Evolutionary conservation across 1,139 yeast genomes (phyloP).

Genomic region (Hanseniaspora uvarum): DNA sequence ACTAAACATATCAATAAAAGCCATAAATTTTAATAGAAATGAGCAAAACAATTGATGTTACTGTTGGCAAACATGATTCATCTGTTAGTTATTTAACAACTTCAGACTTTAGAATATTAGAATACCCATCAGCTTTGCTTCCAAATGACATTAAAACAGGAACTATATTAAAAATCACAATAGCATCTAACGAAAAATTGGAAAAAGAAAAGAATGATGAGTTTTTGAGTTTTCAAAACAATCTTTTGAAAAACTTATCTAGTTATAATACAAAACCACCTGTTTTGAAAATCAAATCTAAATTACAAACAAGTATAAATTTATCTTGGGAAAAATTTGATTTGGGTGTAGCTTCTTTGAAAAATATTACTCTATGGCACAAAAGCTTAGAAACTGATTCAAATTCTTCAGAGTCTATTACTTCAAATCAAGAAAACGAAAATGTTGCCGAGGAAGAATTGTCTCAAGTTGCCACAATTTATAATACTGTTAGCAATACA

Average conservation of each 20-base stretch:
- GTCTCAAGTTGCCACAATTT: slow-evolving; percentile 4
- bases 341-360: slow-evolving; percentile 72
- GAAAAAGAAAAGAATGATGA: slow-evolving; percentile 51
- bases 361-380: slow-evolving; percentile 66
- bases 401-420: neutral
- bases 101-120: slow-evolving; percentile 86
- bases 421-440: slow-evolving; percentile 53
- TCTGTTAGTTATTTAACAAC: slow-evolving; percentile 84
- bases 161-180: slow-evolving; percentile 76
- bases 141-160: slow-evolving; percentile 92
- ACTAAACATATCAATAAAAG: neutral
- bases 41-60: slow-evolving; percentile 50
- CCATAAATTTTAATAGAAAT: too few relatives aligned
- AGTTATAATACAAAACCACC: slow-evolving; percentile 64
- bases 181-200: slow-evolving; percentile 67
- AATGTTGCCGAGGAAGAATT: slow-evolving; percentile 41
- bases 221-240: slow-evolving; percentile 61
- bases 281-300: slow-evolving; percentile 56
- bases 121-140: slow-evolving; percentile 82
- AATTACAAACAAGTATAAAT: slow-evolving; percentile 90
- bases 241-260: slow-evolving; percentile 65
- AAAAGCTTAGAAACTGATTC: neutral
- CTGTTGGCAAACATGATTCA: slow-evolving; percentile 94
- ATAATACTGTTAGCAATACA: slow-evolving; percentile 33
- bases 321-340: slow-evolving; percentile 86